Percentiles rank a stretch among this genome's conserved stretches.
phyloP scores from a whole-genome alignment of 2,329 filamentous ascomycete genomes.

The Hypoxylon sp. region DNA sequence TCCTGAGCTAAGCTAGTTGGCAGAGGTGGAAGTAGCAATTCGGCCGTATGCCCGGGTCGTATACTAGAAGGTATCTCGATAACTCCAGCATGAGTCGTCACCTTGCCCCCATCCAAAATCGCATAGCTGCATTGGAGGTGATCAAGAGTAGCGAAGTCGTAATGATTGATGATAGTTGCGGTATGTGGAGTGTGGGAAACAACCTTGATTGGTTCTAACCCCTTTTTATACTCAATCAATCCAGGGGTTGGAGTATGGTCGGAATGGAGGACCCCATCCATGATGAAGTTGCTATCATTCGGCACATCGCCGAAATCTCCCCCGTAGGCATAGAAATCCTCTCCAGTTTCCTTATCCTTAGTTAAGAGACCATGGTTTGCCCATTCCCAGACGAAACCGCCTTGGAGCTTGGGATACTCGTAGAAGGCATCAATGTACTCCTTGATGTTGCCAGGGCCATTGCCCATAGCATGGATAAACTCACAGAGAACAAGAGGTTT shows the following conservation, averaged over 20 bases:
- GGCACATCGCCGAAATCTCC: conserved; percentile 66
- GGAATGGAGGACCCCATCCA: conserved; percentile 59
- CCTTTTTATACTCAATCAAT: conserved; percentile 56
- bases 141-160: conserved; percentile 54
- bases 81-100: conserved; percentile 35
- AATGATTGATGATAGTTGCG: conserved; percentile 49
- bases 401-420: conserved; percentile 64
- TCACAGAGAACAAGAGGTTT: conserved; percentile 65
- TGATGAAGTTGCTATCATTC: conserved; percentile 63
- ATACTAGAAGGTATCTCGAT: conserved; percentile 42
- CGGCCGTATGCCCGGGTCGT: conserved; percentile 40
- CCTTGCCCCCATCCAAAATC: conserved; percentile 42
- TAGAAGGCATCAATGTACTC: conserved; percentile 71
- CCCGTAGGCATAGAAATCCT: conserved; percentile 61
- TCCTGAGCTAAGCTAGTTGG: conserved; percentile 29
- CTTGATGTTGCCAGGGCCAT: conserved; percentile 70
- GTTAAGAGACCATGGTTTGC: conserved; percentile 61
- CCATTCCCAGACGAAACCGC: conserved; percentile 71
- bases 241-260: conserved; percentile 57
- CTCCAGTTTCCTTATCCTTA: conserved; percentile 50
- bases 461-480: conserved; percentile 69
- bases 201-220: conserved; percentile 56
- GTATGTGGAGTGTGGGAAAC: conserved; percentile 47
- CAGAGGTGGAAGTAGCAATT: conserved; percentile 35
- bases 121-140: conserved; percentile 49